Percentiles rank a stretch among this genome's conserved stretches.
Conservation (phyloP, 2,329 filamentous ascomycete species). For the Aspergillus fructus region DNA sequence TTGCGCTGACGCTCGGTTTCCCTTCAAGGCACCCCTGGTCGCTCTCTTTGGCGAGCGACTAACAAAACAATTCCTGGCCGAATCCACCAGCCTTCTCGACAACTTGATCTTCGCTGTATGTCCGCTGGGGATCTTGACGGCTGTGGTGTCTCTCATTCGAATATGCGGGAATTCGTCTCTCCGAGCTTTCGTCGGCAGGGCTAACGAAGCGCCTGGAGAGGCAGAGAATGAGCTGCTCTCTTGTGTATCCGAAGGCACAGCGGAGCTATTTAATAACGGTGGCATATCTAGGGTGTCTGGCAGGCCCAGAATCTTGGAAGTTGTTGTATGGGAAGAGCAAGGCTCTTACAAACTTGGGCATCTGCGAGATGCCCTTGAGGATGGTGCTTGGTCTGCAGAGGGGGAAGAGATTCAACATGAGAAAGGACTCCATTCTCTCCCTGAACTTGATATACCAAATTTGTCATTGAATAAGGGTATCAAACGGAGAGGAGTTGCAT, state of each 20-base stretch:
- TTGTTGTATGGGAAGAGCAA: constrained; percentile 40
- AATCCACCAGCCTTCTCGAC: constrained; percentile 43
- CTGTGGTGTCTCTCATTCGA: constrained; percentile 46
- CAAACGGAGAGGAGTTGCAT: constrained; percentile 24
- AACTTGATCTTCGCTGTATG: constrained; percentile 49
- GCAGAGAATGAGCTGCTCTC: constrained; percentile 48
- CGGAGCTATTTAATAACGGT: constrained; percentile 47
- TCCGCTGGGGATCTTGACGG: constrained; percentile 48
- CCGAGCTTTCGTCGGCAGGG: constrained; percentile 47
- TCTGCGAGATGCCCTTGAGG: constrained; percentile 25
- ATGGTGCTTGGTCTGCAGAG: constrained; percentile 22
- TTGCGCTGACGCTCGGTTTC: neutral
- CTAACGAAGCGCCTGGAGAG: constrained; percentile 42
- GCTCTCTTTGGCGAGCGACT: constrained; percentile 49
- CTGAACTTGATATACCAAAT: constrained; percentile 34
- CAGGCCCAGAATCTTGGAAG: constrained; percentile 34
- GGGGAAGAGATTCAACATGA: constrained; percentile 8
- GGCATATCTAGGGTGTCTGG: constrained; percentile 39
- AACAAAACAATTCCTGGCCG: constrained; percentile 51
- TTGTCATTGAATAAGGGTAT: constrained; percentile 39
- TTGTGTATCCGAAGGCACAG: constrained; percentile 47
- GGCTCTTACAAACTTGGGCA: constrained; percentile 23
- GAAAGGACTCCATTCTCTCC: constrained; percentile 9
- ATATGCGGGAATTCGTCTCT: constrained; percentile 46
- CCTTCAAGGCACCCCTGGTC: constrained; percentile 33